Evolutionary conservation across 352 stramenopile species (phyloP).

Genomic region (Phytopythium mirpurense): DNA sequence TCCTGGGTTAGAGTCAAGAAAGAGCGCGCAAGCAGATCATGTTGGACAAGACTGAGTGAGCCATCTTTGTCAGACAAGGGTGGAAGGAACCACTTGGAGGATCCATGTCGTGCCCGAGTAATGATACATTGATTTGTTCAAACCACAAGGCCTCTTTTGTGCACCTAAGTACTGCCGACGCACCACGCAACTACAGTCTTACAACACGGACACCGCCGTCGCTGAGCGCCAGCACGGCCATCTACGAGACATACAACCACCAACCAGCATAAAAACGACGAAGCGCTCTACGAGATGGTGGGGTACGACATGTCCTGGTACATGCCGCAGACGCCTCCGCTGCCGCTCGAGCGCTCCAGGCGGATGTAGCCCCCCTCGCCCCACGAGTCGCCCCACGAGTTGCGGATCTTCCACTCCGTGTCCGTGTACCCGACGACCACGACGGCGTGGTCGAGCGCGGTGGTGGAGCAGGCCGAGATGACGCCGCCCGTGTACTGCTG

Average conservation of each 20-base stretch:
- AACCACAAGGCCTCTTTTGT: too few relatives aligned
- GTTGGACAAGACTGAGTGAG: too few relatives aligned
- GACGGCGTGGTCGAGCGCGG: constrained; percentile 95
- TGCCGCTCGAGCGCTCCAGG: constrained; percentile 71
- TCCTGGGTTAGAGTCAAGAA: not conserved
- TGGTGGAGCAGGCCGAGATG: constrained; percentile 59
- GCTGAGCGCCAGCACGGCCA: too few relatives aligned
- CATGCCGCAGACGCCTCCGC: constrained; percentile 54
- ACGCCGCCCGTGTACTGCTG: constrained; percentile 97
- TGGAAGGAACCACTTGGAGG: too few relatives aligned
- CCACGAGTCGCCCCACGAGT: constrained; percentile 95
- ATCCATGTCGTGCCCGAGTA: too few relatives aligned
- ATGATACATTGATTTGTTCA: too few relatives aligned
- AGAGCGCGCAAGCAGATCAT: not conserved
- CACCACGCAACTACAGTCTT: too few relatives aligned
- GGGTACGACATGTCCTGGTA: constrained; percentile 54
- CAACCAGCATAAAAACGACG: too few relatives aligned
- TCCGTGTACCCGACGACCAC: constrained; percentile 94
- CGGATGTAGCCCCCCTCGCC: constrained; percentile 93
- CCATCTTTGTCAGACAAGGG: too few relatives aligned
- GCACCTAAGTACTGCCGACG: too few relatives aligned
- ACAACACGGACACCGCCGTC: too few relatives aligned
- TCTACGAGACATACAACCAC: constrained; percentile 8
- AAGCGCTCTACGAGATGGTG: constrained; percentile 18
- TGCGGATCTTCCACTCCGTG: constrained; percentile 93